Evolutionary conservation across 2,329 filamentous ascomycete genomes (phyloP).

Genomic region (Paecilomyces sp.): DNA sequence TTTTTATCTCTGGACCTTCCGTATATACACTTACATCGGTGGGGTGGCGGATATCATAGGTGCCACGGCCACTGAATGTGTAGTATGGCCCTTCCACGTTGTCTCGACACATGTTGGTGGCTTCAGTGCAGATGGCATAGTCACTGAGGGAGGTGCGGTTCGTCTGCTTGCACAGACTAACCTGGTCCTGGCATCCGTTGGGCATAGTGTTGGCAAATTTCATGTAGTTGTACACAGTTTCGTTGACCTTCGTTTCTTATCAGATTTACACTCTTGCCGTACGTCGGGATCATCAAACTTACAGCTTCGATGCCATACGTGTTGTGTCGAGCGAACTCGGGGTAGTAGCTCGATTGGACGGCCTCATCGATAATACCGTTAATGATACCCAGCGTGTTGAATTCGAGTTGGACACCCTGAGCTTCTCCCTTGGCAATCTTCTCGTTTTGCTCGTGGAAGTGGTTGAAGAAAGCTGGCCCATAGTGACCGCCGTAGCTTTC

Average conservation of each 20-base stretch:
- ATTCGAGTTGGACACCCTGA: slow-evolving; percentile 44
- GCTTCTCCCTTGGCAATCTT: slow-evolving; percentile 45
- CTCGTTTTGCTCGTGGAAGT: slow-evolving; percentile 53
- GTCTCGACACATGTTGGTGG: slow-evolving; percentile 48
- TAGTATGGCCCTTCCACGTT: slow-evolving; percentile 54
- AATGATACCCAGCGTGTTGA: slow-evolving; percentile 49
- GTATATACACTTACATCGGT: slow-evolving; percentile 20
- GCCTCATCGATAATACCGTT: slow-evolving; percentile 51
- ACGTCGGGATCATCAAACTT: slow-evolving; percentile 4
- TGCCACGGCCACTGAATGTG: slow-evolving; percentile 45
- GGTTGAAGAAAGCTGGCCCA: slow-evolving; percentile 49
- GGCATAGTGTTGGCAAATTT: slow-evolving; percentile 56
- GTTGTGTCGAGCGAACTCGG: slow-evolving; percentile 48
- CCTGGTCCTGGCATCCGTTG: slow-evolving; percentile 53
- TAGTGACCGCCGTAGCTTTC: slow-evolving; percentile 49
- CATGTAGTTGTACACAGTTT: slow-evolving; percentile 53
- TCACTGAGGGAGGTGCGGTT: slow-evolving; percentile 52
- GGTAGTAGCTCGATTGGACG: slow-evolving; percentile 45
- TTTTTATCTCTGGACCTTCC: slow-evolving; percentile 7
- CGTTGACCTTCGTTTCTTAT: slow-evolving; percentile 37
- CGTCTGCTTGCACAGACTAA: slow-evolving; percentile 57
- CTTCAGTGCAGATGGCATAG: slow-evolving; percentile 46
- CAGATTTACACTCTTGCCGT: not conserved
- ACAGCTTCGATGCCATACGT: slow-evolving; percentile 47
- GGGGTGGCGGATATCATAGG: slow-evolving; percentile 56